A percentile compares a stretch with the other conserved stretches of the same genome.
Evolutionary conservation across 257 asterid species (phyloP).

Genomic region (Parsonsia alboflavescens): DNA sequence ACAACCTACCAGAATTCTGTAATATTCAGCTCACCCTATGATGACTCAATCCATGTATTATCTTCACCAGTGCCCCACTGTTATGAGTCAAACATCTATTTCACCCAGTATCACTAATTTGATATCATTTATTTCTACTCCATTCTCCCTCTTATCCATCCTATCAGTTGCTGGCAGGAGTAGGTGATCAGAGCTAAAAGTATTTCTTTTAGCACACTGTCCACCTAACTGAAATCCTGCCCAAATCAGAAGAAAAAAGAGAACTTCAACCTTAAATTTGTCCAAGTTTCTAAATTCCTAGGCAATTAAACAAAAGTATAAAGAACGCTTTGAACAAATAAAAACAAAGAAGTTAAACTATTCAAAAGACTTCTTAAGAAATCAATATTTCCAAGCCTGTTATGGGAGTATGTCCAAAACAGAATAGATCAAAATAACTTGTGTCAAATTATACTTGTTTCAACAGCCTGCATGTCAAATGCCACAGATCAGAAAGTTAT

Average conservation of each 20-base stretch:
- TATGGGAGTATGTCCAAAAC: not conserved
- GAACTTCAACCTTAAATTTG: not conserved
- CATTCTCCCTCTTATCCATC: constrained; percentile 4
- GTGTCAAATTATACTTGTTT: not conserved
- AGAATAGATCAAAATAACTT: not conserved
- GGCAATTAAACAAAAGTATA: not conserved
- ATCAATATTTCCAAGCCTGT: not conserved
- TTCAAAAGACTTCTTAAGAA: not conserved
- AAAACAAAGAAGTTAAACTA: not conserved
- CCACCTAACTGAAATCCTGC: constrained; percentile 3
- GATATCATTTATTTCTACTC: constrained; percentile 1
- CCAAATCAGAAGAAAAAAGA: constrained; percentile 2
- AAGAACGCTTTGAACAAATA: not conserved
- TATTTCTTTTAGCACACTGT: constrained; percentile 8
- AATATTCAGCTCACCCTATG: constrained; percentile 1
- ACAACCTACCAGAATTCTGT: not conserved
- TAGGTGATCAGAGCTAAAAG: constrained; percentile 9
- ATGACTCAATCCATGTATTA: not conserved
- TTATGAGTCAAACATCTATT: constrained; percentile 7
- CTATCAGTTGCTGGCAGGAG: constrained; percentile 1
- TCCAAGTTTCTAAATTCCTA: not conserved
- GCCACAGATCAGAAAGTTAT: not conserved
- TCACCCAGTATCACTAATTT: constrained; percentile 4
- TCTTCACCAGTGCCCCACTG: not conserved
- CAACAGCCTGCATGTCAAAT: not conserved